phyloP scores from a whole-genome alignment of 306 rosid genomes.

The Quercus wislizeni region DNA sequence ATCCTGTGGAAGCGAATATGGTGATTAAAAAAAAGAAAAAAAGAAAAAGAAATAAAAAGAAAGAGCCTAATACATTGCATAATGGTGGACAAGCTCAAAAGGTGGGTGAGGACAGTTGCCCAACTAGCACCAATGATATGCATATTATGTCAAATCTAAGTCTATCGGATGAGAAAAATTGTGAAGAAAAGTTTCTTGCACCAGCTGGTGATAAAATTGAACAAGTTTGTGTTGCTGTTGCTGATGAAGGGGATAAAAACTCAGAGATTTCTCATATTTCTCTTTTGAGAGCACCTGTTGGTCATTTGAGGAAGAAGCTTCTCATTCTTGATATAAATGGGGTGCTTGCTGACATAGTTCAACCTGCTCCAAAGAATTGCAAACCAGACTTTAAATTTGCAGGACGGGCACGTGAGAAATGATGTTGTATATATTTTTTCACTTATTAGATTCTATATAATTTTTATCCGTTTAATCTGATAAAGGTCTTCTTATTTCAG shows the following conservation, averaged over 20 bases:
- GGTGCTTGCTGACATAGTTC: conserved; percentile 68
- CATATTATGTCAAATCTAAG: conserved; percentile 13
- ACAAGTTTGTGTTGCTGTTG: conserved; percentile 11
- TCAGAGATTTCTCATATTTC: conserved; percentile 28
- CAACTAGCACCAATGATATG: background rate
- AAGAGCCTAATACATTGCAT: conserved; percentile 14
- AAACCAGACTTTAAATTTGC: conserved; percentile 51
- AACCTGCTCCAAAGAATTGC: conserved; percentile 45
- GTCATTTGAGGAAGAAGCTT: conserved; percentile 56
- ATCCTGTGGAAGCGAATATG: conserved; percentile 2
- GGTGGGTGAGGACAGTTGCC: conserved; percentile 20
- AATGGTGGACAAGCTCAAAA: conserved; percentile 11
- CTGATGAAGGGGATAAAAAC: conserved; percentile 19
- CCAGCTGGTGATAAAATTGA: conserved; percentile 9
- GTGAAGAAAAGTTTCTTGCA: conserved; percentile 6
- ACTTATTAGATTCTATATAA: background rate
- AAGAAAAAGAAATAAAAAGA: conserved; percentile 17
- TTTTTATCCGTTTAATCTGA: conserved; percentile 15
- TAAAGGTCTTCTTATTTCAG: conserved; percentile 45
- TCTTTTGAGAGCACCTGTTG: conserved; percentile 19
- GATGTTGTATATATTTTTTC: conserved; percentile 7
- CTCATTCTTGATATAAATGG: conserved; percentile 87
- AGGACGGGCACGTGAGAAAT: conserved; percentile 51
- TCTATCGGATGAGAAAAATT: conserved; percentile 11
- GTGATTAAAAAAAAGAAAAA: conserved; percentile 21